A percentile compares a stretch with the other conserved stretches of the same genome.
phyloP scores from a whole-genome alignment of 2,329 filamentous ascomycete genomes.

The Hirsutella minnesotensis region DNA sequence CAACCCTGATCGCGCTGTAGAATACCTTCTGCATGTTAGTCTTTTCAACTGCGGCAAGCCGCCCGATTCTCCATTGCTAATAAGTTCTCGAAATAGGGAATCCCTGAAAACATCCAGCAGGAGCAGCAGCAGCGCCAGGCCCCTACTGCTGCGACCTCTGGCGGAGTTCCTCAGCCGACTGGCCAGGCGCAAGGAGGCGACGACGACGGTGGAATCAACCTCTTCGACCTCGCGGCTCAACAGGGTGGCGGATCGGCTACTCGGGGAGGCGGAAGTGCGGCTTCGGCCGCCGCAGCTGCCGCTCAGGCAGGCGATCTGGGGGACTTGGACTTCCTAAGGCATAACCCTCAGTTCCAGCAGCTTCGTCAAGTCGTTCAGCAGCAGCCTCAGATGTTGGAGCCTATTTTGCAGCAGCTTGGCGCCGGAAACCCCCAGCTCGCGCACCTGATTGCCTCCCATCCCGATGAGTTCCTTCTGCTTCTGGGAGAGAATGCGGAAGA shows the following conservation, averaged over 20 bases:
- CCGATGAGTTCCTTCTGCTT: constrained; percentile 83
- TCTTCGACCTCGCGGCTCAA: constrained; percentile 87
- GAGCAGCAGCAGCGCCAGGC: constrained; percentile 46
- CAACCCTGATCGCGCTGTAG: constrained; percentile 94
- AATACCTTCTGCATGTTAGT: constrained; percentile 80
- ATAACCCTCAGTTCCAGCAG: constrained; percentile 96
- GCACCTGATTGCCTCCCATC: constrained; percentile 81
- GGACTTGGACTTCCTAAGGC: constrained; percentile 85
- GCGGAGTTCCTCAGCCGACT: constrained; percentile 23
- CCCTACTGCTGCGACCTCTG: constrained; percentile 29
- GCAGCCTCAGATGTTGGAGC: constrained; percentile 96
- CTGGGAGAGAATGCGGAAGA: constrained; percentile 80
- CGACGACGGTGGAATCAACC: constrained; percentile 63
- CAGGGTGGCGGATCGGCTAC: constrained; percentile 36
- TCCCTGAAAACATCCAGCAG: constrained; percentile 72
- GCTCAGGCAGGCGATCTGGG: constrained; percentile 46
- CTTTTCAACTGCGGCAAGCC: background rate
- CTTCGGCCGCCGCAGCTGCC: constrained; percentile 32
- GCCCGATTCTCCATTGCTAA: background rate
- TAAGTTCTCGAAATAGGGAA: constrained; percentile 49
- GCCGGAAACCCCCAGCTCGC: constrained; percentile 91
- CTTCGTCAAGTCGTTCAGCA: constrained; percentile 94
- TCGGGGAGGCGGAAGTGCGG: constrained; percentile 28
- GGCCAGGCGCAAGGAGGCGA: constrained; percentile 33
- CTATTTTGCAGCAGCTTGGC: constrained; percentile 90